Base-by-base conservation (phyloP, 1,139 yeast species). In the Debaryomycetaceae sp. region DNA sequence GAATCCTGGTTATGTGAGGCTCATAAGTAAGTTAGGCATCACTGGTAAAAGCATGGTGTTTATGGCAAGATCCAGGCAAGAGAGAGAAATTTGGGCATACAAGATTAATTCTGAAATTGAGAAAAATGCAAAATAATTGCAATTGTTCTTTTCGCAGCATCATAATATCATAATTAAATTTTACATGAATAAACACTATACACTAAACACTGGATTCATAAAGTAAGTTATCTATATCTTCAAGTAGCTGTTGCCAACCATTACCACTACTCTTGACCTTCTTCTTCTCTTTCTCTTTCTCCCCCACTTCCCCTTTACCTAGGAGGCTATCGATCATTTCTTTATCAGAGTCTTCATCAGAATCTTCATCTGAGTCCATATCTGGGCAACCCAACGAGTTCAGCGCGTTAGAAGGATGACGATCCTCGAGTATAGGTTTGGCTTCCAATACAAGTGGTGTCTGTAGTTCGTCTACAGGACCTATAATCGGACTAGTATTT, bases 61-160 rank as follows among this genome's bases (percentile, higher is more conserved):
- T 53, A 73, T 87, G 77, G 83, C 96, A 1, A 61, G 94, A 33
- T 85, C 95, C 1, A 65, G 95, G 34, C 87, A 84, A 48, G 96
- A 88, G 49, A 70, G 92, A 40, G 96, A 91, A 55, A 47, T 77
- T 26, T 91, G 98, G 98, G 91, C 87, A 1, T 63, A 78, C 5
- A 73, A 78, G 19, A 65, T 89, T 19, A 67, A 77, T 45, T 63
- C 74, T 5, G 95, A 86, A 51, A 70, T 86, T 44, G 89, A 84
- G 47, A 64, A 89, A 43, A 68, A 75, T 49, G 46, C 56, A 30
- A 30, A 30, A 13, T 30, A 13, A 30, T 13, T 13, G n/a, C 15
- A n/a, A n/a, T n/a, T n/a, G n/a, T n/a, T n/a, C n/a, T 30, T 30
- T 13, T 30, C 15, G 17, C 15, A 30, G 31, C 31, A 15, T 13